A percentile compares a stretch with the other conserved stretches of the same genome.
Conservation (phyloP, 2,329 filamentous ascomycete genomes). For the Aspergillus sp. region DNA sequence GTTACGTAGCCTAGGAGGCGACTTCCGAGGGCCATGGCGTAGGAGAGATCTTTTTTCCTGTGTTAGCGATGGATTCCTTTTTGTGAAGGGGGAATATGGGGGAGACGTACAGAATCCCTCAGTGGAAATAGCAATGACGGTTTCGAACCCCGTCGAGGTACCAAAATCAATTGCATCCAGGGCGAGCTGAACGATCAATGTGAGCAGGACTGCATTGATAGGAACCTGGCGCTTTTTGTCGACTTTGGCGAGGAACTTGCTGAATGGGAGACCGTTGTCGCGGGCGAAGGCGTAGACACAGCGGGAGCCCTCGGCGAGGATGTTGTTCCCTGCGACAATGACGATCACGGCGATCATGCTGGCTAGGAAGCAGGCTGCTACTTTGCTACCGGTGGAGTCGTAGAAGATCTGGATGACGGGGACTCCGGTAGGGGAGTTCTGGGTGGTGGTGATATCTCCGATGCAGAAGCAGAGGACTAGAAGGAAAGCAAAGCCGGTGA, state of each 20-base stretch:
- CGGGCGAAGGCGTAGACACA: constrained; percentile 51
- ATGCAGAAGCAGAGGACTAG: constrained; percentile 56
- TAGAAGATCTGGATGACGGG: constrained; percentile 58
- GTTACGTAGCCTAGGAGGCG: constrained; percentile 52
- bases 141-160: constrained; percentile 57
- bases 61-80: background rate
- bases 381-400: constrained; percentile 50
- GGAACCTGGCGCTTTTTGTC: constrained; percentile 51
- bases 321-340: constrained; percentile 48
- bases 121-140: constrained; percentile 59
- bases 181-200: constrained; percentile 52
- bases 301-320: constrained; percentile 53
- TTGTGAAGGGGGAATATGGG: background rate
- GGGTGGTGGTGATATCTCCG: constrained; percentile 51
- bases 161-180: constrained; percentile 60
- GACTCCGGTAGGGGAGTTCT: constrained; percentile 50
- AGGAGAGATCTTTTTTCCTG: constrained; percentile 52
- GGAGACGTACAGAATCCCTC: constrained; percentile 55
- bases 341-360: constrained; percentile 54
- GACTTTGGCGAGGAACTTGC: constrained; percentile 49
- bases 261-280: constrained; percentile 58
- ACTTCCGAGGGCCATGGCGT: constrained; percentile 57
- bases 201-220: constrained; percentile 52
- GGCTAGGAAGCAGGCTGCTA: constrained; percentile 49
- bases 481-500: constrained; percentile 53